Evolutionary conservation across 2,329 filamentous ascomycete genomes (phyloP), one percentile per base, ranked within the genome.

Genomic region (Didymella exigua): DNA sequence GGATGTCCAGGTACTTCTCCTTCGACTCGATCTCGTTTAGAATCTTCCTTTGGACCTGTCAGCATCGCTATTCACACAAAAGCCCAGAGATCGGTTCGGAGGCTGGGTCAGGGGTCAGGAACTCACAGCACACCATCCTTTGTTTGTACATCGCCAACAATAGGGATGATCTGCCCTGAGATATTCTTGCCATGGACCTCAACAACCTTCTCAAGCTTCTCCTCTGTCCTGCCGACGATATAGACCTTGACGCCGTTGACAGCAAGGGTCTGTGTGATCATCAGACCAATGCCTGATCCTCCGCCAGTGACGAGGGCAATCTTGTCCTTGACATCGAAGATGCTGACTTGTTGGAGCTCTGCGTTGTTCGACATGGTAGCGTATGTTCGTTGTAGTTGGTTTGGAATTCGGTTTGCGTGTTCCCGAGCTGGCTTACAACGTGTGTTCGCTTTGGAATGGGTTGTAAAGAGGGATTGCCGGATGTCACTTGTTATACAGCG

Each of bases 201-300:
- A 10, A 69, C 77, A 6, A 80, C 78, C n/a, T 67, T 73, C 14
- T 80, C 76, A 6, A 81, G 75, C 70, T 81, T 81, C 56, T 81
- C 78, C 49, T 76, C 66, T 9, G 76, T 79, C 19, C 79, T 74
- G 34, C 79, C 78, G 18, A 76, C 73, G 58, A 81, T 79, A 65
- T 81, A 81, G 21, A 80, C 78, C 63, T 80, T 80, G 2, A 72
- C 73, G 9, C 75, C 75, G 51, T 80, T 81, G 40, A 80, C 77
- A 10, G 78, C 75, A 34, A 80, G 76, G 1, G 77, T 75, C 61
- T 80, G 78, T 16, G 74, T 75, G 34, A 74, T 69, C 78, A 81
- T 81, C 52, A 81, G 60, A 19, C 79, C 79, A 55, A 81, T 81
- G 11, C 79, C 79, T 6, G 72, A 75, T 31, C 78, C 78, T 46